Percentiles rank a stretch among this genome's conserved stretches.
phyloP scores from a whole-genome alignment of 208 protist genomes.

The Leishmania braziliensis region DNA sequence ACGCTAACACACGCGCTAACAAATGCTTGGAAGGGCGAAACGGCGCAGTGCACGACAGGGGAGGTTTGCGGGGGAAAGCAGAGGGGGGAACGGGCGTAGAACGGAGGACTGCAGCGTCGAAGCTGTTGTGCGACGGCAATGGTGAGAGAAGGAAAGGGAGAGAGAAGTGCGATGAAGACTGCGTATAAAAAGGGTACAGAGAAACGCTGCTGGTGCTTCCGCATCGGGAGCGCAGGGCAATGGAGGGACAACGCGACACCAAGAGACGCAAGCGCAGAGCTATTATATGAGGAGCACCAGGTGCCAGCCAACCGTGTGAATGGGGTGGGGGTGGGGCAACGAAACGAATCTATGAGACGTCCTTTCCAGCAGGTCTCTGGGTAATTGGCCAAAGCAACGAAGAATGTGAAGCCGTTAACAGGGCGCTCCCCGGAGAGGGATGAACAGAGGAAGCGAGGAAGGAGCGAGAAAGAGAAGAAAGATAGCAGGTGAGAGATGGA shows the following conservation, averaged over 20 bases:
- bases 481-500: background rate
- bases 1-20: background rate
- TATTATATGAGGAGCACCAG: background rate
- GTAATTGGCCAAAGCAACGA: background rate
- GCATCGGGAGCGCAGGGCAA: background rate
- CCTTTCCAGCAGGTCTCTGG: background rate
- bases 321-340: background rate
- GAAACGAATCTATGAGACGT: background rate
- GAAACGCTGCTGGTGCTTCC: background rate
- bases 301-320: background rate
- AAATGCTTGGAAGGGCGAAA: background rate
- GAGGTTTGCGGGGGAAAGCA: background rate
- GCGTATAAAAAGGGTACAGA: no score
- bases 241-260: background rate
- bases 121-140: background rate
- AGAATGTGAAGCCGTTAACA: background rate
- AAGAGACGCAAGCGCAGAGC: background rate
- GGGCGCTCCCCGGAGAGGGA: background rate
- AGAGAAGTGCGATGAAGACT: background rate
- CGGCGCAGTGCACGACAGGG: background rate
- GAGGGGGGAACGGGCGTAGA: background rate
- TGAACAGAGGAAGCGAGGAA: background rate
- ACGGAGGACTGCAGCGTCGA: background rate
- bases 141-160: background rate
- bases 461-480: constrained; percentile 1